Percentiles rank a stretch among this genome's conserved stretches.
Evolutionary conservation across 495 filamentous ascomycete species (phyloP).

Genomic region (Aspergillus hancockii): DNA sequence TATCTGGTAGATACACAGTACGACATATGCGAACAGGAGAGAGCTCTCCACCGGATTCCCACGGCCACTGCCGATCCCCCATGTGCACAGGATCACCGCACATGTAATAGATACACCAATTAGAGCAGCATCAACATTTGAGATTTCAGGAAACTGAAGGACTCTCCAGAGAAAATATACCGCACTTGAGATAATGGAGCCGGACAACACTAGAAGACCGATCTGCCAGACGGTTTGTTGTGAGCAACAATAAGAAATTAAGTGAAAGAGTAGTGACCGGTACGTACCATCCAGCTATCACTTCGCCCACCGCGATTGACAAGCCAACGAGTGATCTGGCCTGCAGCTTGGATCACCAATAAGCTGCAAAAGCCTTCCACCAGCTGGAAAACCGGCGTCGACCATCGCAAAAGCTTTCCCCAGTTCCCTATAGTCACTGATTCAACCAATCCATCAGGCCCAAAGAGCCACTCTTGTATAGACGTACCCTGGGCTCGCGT

Average conservation of each 20-base stretch:
- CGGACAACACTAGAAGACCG: slow-evolving; percentile 79
- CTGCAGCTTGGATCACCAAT: slow-evolving; percentile 90
- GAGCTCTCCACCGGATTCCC: slow-evolving; percentile 97
- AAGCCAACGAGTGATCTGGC: slow-evolving; percentile 93
- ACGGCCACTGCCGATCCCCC: slow-evolving; percentile 90
- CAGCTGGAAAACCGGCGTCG: slow-evolving; percentile 92
- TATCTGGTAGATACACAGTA: slow-evolving; percentile 97
- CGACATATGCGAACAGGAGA: slow-evolving; percentile 92
- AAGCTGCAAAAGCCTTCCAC: slow-evolving; percentile 95
- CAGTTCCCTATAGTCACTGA: slow-evolving; percentile 77
- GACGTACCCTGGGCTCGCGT: slow-evolving; percentile 64
- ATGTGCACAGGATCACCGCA: slow-evolving; percentile 86
- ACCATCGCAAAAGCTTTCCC: slow-evolving; percentile 88
- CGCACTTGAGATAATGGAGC: slow-evolving; percentile 87
- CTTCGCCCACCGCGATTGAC: slow-evolving; percentile 84
- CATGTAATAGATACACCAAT: slow-evolving; percentile 92
- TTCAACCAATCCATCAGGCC: slow-evolving; percentile 75
- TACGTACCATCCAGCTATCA: slow-evolving; percentile 93
- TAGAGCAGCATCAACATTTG: slow-evolving; percentile 88
- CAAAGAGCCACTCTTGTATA: slow-evolving; percentile 81
- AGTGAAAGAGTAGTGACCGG: slow-evolving; percentile 8
- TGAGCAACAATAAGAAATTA: slow-evolving; percentile 15
- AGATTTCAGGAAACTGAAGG: slow-evolving; percentile 86
- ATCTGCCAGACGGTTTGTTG: slow-evolving; percentile 58
- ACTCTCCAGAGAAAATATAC: slow-evolving; percentile 97